Percentiles rank a stretch among this genome's conserved stretches.
These are phyloP conservation scores for Vigna unguiculata DNA, from an alignment of 306 rosid species.

Conservation along the genomic window DNA sequence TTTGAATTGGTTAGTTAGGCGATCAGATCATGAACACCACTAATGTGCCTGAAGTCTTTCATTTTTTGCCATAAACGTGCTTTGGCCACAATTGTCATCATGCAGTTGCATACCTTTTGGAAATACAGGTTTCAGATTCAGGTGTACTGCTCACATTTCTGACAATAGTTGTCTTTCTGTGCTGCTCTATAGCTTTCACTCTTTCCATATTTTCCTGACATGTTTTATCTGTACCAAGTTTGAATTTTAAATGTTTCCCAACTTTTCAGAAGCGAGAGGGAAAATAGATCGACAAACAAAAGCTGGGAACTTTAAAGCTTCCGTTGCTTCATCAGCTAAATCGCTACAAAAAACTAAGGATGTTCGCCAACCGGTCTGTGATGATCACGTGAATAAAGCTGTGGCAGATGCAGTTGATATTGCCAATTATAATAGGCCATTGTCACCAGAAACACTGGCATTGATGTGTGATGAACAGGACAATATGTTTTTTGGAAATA, in stretches of 20 bases:
- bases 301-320: conserved; percentile 42
- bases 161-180: conserved; percentile 26
- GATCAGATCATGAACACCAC: background rate
- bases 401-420: conserved; percentile 53
- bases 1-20: conserved; percentile 13
- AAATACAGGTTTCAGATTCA: conserved; percentile 14
- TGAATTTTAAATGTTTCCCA: conserved; percentile 36
- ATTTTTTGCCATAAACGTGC: background rate
- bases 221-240: conserved; percentile 14
- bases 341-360: conserved; percentile 47
- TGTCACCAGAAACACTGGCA: conserved; percentile 78
- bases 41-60: background rate
- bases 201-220: conserved; percentile 10
- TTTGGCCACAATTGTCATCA: background rate
- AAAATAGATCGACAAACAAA: conserved; percentile 37
- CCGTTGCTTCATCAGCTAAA: conserved; percentile 50
- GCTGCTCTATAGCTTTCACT: conserved; percentile 6
- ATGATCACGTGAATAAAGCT: conserved; percentile 44
- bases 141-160: conserved; percentile 1
- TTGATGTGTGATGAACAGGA: conserved; percentile 84
- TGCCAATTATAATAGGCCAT: conserved; percentile 51
- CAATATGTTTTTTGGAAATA: conserved; percentile 53
- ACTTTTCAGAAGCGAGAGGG: conserved; percentile 52
- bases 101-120: conserved; percentile 5
- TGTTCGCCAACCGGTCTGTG: conserved; percentile 43